These are phyloP conservation scores for Suhomyces choctaworum DNA, from an alignment of 1,139 yeast species.

Conservation along the genomic window DNA sequence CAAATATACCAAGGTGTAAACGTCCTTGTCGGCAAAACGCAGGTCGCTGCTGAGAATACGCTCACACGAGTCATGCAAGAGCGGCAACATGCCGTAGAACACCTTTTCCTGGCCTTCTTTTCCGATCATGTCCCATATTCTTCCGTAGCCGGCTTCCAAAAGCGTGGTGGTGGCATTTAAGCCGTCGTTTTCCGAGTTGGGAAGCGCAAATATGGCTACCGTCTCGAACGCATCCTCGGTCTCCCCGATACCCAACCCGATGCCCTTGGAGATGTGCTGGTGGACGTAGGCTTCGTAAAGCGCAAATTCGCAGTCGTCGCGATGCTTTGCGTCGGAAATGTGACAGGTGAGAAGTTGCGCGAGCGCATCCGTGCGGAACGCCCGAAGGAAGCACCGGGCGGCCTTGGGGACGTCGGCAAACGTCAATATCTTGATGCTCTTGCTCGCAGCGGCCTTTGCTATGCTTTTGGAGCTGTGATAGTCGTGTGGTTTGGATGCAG, in stretches of 20 bases:
- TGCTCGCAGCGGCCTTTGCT: slow-evolving; percentile 8
- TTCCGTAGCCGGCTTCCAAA: slow-evolving; percentile 58
- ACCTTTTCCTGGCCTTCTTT: slow-evolving; percentile 55
- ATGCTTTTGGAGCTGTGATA: slow-evolving; percentile 1
- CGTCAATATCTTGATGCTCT: slow-evolving; percentile 30
- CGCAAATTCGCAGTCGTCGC: slow-evolving; percentile 42
- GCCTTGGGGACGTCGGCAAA: slow-evolving; percentile 53
- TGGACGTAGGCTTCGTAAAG: slow-evolving; percentile 58
- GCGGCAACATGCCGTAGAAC: slow-evolving; percentile 57
- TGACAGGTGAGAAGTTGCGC: slow-evolving; percentile 50
- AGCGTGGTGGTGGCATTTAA: slow-evolving; percentile 50
- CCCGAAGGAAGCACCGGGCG: slow-evolving; percentile 50
- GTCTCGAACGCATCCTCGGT: slow-evolving; percentile 54
- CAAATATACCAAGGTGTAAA: slow-evolving; percentile 61
- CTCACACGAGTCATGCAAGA: slow-evolving; percentile 52
- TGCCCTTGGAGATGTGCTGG: slow-evolving; percentile 58
- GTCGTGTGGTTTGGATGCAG: slow-evolving; percentile 3
- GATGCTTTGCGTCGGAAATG: slow-evolving; percentile 37
- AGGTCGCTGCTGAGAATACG: slow-evolving; percentile 36
- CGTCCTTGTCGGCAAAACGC: slow-evolving; percentile 39
- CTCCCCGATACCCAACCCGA: slow-evolving; percentile 52
- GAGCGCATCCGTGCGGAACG: slow-evolving; percentile 55
- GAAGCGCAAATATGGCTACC: slow-evolving; percentile 63
- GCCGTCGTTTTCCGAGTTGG: slow-evolving; percentile 46
- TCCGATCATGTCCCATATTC: slow-evolving; percentile 52